Percentiles rank a stretch among this genome's conserved stretches.
These are phyloP conservation scores for Aspergillus fructus DNA, from an alignment of 2,329 filamentous ascomycete species.

Conservation along the genomic window DNA sequence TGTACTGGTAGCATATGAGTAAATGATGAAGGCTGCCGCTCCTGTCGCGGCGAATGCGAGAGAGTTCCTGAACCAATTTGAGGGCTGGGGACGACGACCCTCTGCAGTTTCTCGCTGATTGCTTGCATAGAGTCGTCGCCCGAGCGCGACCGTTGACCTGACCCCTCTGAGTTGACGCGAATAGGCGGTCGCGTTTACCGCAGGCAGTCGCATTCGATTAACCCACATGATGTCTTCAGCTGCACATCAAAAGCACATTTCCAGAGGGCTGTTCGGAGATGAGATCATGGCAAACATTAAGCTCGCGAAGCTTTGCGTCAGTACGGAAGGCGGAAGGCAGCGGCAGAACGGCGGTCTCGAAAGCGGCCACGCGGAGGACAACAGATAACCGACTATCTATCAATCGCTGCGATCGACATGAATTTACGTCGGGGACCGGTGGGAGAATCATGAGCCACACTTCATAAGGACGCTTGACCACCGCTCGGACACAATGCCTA, in stretches of 20 bases:
- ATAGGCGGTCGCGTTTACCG: slow-evolving; percentile 20
- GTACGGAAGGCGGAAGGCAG: slow-evolving; percentile 25
- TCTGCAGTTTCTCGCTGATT: slow-evolving; percentile 17
- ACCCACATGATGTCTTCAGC: slow-evolving; percentile 26
- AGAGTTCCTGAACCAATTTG: slow-evolving; percentile 32
- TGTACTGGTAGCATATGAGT: slow-evolving; percentile 29
- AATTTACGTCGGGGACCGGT: neutral
- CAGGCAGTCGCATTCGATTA: slow-evolving; percentile 25
- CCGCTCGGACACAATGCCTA: slow-evolving; percentile 23
- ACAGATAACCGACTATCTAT: neutral
- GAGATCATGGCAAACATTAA: neutral
- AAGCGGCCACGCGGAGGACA: slow-evolving; percentile 22
- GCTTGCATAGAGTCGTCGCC: slow-evolving; percentile 32
- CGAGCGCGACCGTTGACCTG: slow-evolving; percentile 22
- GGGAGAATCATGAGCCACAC: neutral
- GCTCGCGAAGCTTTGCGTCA: slow-evolving; percentile 29
- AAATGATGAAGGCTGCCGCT: slow-evolving; percentile 31
- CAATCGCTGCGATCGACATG: neutral
- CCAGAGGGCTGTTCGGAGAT: neutral
- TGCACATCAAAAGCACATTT: slow-evolving; percentile 6
- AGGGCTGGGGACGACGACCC: slow-evolving; percentile 15
- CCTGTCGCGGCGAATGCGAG: slow-evolving; percentile 32
- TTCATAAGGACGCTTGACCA: neutral
- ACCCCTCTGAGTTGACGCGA: slow-evolving; percentile 24
- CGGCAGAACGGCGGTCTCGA: slow-evolving; percentile 34